Conservation (phyloP, 805 yeast species). For the Schizosaccharomyces osmophilus region DNA sequence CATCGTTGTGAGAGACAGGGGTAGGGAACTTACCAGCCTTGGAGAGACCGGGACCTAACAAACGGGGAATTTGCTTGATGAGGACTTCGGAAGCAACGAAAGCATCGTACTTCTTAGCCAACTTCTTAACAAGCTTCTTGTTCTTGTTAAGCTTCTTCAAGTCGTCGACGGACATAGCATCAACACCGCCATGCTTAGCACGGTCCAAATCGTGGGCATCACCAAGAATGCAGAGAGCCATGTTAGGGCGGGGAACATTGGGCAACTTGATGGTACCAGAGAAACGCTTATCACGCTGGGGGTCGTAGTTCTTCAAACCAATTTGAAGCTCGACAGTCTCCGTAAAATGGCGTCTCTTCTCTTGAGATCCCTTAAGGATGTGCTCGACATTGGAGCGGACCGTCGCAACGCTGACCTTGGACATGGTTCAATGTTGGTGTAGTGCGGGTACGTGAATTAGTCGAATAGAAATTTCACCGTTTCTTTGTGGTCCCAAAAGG, state of each 20-base stretch:
- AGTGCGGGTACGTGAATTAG: neutral
- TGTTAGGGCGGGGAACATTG: conserved; percentile 99
- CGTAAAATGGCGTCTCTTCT: conserved; percentile 99
- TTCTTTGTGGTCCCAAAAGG: neutral
- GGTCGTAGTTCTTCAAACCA: conserved; percentile 99
- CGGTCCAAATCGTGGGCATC: conserved; percentile 99
- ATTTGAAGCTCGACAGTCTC: conserved; percentile 99
- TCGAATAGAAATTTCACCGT: neutral
- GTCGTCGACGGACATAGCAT: conserved; percentile 99
- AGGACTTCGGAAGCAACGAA: conserved; percentile 97
- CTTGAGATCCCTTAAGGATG: conserved; percentile 69
- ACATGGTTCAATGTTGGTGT: conserved; percentile 1
- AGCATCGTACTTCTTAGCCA: conserved; percentile 99
- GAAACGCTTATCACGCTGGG: conserved; percentile 99
- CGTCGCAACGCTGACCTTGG: conserved; percentile 65
- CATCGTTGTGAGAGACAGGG: conserved; percentile 99
- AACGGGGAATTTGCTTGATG: conserved; percentile 99
- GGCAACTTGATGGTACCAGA: conserved; percentile 97
- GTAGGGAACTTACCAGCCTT: conserved; percentile 99
- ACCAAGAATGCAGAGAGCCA: conserved; percentile 99
- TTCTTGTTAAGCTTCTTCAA: conserved; percentile 99
- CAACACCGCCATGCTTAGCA: conserved; percentile 97
- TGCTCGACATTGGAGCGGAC: conserved; percentile 93
- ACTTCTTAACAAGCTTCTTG: conserved; percentile 97
- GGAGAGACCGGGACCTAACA: conserved; percentile 98